These are phyloP conservation scores for Paecilomyces dactylethromorphus DNA, from an alignment of 2,329 filamentous ascomycete genomes.

Conservation along the genomic window DNA sequence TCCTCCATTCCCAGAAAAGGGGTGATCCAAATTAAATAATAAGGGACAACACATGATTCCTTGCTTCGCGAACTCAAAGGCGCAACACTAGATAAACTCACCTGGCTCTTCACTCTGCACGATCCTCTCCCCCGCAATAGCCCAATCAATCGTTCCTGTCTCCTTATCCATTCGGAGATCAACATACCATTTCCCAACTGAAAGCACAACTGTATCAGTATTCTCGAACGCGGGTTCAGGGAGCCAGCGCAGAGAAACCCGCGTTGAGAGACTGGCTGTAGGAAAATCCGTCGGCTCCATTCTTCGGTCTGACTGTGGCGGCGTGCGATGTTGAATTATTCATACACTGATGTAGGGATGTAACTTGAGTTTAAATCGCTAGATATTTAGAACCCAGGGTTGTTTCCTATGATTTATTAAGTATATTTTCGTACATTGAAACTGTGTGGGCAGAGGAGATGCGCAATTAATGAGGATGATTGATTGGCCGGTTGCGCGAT, in stretches of 20 bases:
- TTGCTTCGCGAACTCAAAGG: too few species aligned
- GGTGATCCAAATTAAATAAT: too few species aligned
- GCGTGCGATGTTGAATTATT: too few species aligned
- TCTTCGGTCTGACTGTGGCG: too few species aligned
- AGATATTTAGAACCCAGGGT: too few species aligned
- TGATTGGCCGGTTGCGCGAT: not conserved
- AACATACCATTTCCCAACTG: slow-evolving; percentile 37
- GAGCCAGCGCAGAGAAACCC: slow-evolving; percentile 38
- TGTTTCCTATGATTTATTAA: not conserved
- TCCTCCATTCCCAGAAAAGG: not conserved
- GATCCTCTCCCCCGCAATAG: slow-evolving; percentile 35
- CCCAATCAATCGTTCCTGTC: slow-evolving; percentile 35
- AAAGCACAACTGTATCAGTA: slow-evolving; percentile 39
- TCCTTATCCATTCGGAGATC: slow-evolving; percentile 35
- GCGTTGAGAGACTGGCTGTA: slow-evolving; percentile 22
- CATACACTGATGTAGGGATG: not conserved
- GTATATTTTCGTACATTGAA: not conserved
- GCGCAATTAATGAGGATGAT: not conserved
- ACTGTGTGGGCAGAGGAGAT: not conserved
- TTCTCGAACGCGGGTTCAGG: slow-evolving; percentile 34
- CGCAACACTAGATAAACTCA: not conserved
- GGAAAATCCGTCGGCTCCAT: not conserved
- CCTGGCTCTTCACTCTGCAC: slow-evolving; percentile 15
- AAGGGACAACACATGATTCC: too few species aligned
- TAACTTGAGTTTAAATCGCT: too few species aligned